Base-by-base conservation (phyloP, 1,139 yeast species). In the Candida tunisiensis region DNA sequence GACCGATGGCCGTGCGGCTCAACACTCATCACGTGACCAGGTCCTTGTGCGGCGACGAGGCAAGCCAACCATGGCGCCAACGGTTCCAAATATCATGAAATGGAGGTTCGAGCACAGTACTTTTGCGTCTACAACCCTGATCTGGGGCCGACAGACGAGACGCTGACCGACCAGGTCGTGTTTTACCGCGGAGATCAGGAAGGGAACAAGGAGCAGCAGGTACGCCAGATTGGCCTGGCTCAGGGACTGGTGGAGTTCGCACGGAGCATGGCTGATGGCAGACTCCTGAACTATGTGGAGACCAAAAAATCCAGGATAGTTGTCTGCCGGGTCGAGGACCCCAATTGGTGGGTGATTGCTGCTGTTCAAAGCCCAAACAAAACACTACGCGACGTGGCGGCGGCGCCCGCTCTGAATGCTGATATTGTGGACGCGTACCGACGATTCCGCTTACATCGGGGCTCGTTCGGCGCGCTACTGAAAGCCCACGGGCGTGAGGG, bases 51-150 rank as follows among this genome's bases (percentile, higher is more conserved):
- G n/a, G n/a, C n/a, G n/a, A n/a, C n/a, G n/a, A n/a, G n/a, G n/a
- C n/a, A n/a, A n/a, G n/a, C n/a, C n/a, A n/a, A n/a, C n/a, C n/a
- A n/a, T n/a, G n/a, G n/a, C n/a, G n/a, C n/a, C n/a, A n/a, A n/a
- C n/a, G n/a, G n/a, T n/a, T n/a, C n/a, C n/a, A n/a, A n/a, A n/a
- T n/a, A n/a, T n/a, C n/a, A n/a, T n/a, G n/a, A n/a, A n/a, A n/a
- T n/a, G n/a, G n/a, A n/a, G n/a, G n/a, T n/a, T n/a, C n/a, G n/a
- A n/a, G n/a, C n/a, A n/a, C n/a, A 17, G 11, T 46, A 44, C 27
- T 32, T 47, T 21, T 43, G 49, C 31, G 42, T 47, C 19, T 47
- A 45, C 32, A 44, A 45, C 31, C 51, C 51, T n/a, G 41, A 37
- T 12, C 30, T 47, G 24, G 49, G 42, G 18, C 31, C 37, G 1